Evolutionary conservation across 495 filamentous ascomycete species (phyloP).

Genomic region (Cairneyella variabilis): DNA sequence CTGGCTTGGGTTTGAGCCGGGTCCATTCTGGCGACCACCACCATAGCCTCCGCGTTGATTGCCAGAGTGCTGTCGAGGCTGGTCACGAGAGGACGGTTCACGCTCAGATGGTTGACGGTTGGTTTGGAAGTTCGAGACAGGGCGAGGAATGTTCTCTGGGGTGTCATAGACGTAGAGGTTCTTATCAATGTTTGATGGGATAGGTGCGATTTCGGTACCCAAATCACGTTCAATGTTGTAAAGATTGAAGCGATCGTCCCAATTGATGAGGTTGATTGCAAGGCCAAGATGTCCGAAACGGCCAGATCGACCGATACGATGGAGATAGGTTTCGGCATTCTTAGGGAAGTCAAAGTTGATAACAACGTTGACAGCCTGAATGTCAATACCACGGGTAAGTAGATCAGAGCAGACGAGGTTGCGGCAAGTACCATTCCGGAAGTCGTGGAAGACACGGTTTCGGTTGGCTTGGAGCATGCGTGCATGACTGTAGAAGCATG

Average conservation of each 20-base stretch:
- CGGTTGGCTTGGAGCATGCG: constrained; percentile 97
- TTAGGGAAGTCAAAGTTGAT: constrained; percentile 99
- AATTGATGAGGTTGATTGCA: constrained; percentile 98
- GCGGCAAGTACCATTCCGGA: constrained; percentile 94
- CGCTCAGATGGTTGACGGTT: constrained; percentile 23
- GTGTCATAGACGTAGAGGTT: constrained; percentile 97
- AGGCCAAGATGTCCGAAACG: constrained; percentile 96
- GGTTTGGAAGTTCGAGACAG: constrained; percentile 46
- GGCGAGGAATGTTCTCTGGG: constrained; percentile 88
- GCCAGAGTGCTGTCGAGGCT: constrained; percentile 26
- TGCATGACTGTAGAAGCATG: constrained; percentile 98
- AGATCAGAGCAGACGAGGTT: constrained; percentile 98
- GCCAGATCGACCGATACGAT: constrained; percentile 96
- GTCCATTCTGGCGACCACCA: constrained; percentile 23
- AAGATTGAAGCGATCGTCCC: constrained; percentile 98
- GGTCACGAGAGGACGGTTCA: constrained; percentile 24
- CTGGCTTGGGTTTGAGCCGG: constrained; percentile 29
- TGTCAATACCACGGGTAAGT: constrained; percentile 97
- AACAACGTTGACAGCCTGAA: constrained; percentile 98
- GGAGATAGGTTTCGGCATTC: constrained; percentile 98
- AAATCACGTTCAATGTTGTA: constrained; percentile 98
- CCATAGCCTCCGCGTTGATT: constrained; percentile 19
- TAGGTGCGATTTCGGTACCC: constrained; percentile 94
- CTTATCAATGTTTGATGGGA: constrained; percentile 93
- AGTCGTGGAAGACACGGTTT: constrained; percentile 99